Evolutionary conservation across 2,329 filamentous ascomycete genomes (phyloP).

Genomic region (Neocucurbitaria cava): DNA sequence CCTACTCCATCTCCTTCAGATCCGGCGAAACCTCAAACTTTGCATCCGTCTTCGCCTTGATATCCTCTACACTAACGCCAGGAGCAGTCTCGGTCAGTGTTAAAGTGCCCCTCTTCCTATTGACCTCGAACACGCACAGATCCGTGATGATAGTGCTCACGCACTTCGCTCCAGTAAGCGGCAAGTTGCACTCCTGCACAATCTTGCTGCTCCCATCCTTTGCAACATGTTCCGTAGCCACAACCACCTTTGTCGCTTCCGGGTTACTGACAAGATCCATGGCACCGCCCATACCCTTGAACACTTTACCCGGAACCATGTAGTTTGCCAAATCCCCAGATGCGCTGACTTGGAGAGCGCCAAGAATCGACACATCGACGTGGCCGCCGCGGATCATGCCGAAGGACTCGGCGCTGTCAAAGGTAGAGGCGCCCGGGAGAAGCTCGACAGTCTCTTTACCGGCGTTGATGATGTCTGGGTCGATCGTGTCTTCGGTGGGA

Average conservation of each 20-base stretch:
- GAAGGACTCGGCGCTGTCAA: constrained; percentile 88
- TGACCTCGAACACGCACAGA: constrained; percentile 66
- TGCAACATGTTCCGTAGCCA: constrained; percentile 93
- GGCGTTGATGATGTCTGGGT: constrained; percentile 89
- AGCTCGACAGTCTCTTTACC: constrained; percentile 93
- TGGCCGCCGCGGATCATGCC: constrained; percentile 90
- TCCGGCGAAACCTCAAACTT: constrained; percentile 79
- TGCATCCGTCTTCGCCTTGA: constrained; percentile 85
- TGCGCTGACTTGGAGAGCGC: constrained; percentile 86
- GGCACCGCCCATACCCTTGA: constrained; percentile 90
- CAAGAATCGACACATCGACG: constrained; percentile 86
- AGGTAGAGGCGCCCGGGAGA: constrained; percentile 77
- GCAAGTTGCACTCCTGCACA: constrained; percentile 66
- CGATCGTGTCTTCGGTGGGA: constrained; percentile 70
- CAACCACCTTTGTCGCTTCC: constrained; percentile 81
- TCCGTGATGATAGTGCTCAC: constrained; percentile 51
- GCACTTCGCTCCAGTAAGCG: constrained; percentile 47
- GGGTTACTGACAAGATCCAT: constrained; percentile 93
- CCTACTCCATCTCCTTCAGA: constrained; percentile 75
- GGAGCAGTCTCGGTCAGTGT: constrained; percentile 84
- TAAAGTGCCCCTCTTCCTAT: constrained; percentile 67
- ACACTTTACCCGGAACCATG: constrained; percentile 84
- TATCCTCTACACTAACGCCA: constrained; percentile 85
- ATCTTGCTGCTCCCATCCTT: constrained; percentile 94
- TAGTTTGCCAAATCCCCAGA: constrained; percentile 86